Base-by-base conservation (phyloP, 1,284 basidiomycete genomes). In the Irpex sp. region DNA sequence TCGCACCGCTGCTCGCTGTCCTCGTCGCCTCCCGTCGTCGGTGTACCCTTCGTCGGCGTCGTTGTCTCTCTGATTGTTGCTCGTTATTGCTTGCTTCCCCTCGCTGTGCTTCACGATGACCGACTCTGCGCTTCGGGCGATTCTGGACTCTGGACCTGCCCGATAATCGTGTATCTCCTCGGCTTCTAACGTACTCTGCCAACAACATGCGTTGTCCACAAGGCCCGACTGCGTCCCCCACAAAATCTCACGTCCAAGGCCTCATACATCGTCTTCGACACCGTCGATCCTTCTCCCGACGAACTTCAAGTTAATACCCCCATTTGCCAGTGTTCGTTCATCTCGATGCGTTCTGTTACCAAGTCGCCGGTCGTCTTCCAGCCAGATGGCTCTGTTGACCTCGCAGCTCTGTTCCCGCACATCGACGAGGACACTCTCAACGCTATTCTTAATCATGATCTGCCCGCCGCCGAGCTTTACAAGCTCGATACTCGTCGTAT, bases 401-500 rank as follows among this genome's bases (percentile, higher is more conserved):
- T 72, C 55, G 58, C 67, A 2, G 65, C 70, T 50, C 68, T 76
- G 60, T 76, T 75, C 64, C 74, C 71, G 21, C 71, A 76, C 57
- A 68, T 77, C 65, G 74, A 76, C 59, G 63, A 70, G 58, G 72
- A 72, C 59, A 67, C 69, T 37, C 70, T 77, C 58, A 66, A 66
- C 49, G 66, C 71, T 46, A 72, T 76, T 59, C 67, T 76, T 55
- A 63, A 65, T 19, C 74, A 75, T 61, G 67, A 70, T 8, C 68
- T 77, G 17, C 66, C 70, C 17, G 71, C 69, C 35, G 66, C 67
- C 35, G 71, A 72, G 58, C 58, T 74, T 49, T 77, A 73, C 67
- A 75, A 76, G 69, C 71, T 74, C 53, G 75, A 77, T 64, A 72
- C 73, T 11, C 68, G 70, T 9, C 72, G 70, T 50, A 71, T 74